Conservation (phyloP, 768 basidiomycete species). For the Hortiboletus campestris region DNA sequence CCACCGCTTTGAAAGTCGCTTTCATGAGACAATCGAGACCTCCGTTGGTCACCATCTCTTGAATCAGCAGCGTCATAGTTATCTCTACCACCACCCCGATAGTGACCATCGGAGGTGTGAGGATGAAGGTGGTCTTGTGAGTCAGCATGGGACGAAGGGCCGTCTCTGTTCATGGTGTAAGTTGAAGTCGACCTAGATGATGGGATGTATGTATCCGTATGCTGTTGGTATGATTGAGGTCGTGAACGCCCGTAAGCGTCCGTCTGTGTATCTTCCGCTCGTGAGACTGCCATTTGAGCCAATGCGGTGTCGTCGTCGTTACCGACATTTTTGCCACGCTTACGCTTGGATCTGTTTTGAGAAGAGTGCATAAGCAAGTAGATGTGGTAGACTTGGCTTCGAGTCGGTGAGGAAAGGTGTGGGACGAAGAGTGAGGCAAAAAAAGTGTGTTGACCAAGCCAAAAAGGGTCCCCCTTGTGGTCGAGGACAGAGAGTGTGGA, state of each 20-base stretch:
- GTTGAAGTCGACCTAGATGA: constrained; percentile 42
- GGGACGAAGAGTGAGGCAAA: constrained; percentile 19
- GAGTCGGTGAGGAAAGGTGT: constrained; percentile 20
- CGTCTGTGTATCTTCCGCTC: constrained; percentile 49
- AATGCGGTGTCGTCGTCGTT: constrained; percentile 44
- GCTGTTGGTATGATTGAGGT: constrained; percentile 38
- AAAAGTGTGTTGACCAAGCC: constrained; percentile 28
- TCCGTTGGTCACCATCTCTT: constrained; percentile 48
- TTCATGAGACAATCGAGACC: constrained; percentile 38
- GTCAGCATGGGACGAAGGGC: constrained; percentile 47
- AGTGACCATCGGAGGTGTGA: constrained; percentile 48
- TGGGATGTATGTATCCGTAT: constrained; percentile 46
- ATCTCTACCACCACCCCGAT: constrained; percentile 49
- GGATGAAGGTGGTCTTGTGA: constrained; percentile 42
- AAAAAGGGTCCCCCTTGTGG: constrained; percentile 29
- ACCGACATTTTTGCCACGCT: constrained; percentile 50
- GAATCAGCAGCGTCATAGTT: constrained; percentile 44
- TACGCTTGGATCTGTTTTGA: constrained; percentile 46
- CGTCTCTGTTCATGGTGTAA: constrained; percentile 51
- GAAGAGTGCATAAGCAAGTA: constrained; percentile 36
- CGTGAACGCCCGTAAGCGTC: constrained; percentile 55
- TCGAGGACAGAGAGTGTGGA: constrained; percentile 20
- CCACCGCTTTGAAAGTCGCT: constrained; percentile 40
- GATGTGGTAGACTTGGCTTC: constrained; percentile 17
- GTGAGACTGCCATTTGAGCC: constrained; percentile 42